A percentile compares a stretch with the other conserved stretches of the same genome.
These are phyloP conservation scores for Lathyrus tuberosus DNA, from an alignment of 306 rosid species.

Conservation along the genomic window DNA sequence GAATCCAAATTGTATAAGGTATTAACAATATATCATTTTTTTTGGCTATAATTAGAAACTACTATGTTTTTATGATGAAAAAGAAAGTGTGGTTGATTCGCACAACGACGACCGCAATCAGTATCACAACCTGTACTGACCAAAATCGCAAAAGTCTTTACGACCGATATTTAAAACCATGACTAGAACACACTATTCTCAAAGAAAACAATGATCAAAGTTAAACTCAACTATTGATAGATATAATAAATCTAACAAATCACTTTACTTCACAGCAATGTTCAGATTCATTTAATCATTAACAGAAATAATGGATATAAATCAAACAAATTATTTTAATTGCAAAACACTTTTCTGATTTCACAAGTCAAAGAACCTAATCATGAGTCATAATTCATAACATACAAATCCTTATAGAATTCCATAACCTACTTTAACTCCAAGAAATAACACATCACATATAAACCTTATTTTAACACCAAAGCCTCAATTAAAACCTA, in stretches of 20 bases:
- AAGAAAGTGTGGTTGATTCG: no score
- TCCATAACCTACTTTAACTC: constrained; percentile 15
- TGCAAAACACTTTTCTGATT: constrained; percentile 17
- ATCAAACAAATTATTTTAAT: constrained; percentile 20
- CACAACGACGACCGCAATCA: no score
- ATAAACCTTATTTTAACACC: constrained; percentile 19
- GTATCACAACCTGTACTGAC: no score
- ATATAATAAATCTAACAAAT: background rate
- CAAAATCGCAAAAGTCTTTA: no score
- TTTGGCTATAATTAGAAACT: constrained; percentile 6
- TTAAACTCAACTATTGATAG: background rate
- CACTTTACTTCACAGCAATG: background rate
- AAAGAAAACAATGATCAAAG: constrained; percentile 5
- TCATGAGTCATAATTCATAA: constrained; percentile 6
- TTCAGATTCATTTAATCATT: constrained; percentile 18
- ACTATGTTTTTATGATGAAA: no score
- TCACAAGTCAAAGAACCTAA: constrained; percentile 12
- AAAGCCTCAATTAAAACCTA: background rate
- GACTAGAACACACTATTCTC: constrained; percentile 14
- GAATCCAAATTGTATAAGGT: background rate
- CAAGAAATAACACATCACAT: constrained; percentile 25
- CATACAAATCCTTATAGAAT: constrained; percentile 21
- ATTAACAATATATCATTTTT: background rate
- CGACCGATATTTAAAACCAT: no score
- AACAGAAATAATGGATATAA: constrained; percentile 7